Percentiles rank a stretch among this genome's conserved stretches.
Evolutionary conservation across 2,329 filamentous ascomycete genomes (phyloP).

Genomic region (Xylaria sp.): DNA sequence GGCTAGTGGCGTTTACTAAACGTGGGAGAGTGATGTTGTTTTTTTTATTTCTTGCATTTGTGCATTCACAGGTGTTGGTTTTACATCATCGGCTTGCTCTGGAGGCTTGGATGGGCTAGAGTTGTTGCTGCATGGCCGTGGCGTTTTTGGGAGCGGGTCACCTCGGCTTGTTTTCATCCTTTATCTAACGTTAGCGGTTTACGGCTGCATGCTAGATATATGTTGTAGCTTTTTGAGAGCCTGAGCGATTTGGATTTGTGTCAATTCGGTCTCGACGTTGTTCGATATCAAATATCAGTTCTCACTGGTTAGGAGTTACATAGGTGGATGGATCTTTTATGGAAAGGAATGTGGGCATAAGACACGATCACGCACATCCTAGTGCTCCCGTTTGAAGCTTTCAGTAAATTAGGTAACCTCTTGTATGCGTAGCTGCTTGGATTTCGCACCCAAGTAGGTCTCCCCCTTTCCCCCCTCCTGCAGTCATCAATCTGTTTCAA

Average conservation of each 20-base stretch:
- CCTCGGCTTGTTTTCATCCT: conserved; percentile 17
- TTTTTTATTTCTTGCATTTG: conserved; percentile 13
- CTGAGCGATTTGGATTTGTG: background rate
- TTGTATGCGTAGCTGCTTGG: no score
- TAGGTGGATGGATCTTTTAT: background rate
- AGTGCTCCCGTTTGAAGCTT: no score
- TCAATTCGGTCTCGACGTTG: conserved; percentile 1
- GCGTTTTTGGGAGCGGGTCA: conserved; percentile 38
- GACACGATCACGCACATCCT: no score
- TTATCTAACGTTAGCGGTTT: conserved; percentile 8
- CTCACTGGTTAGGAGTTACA: background rate
- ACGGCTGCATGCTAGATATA: conserved; percentile 6
- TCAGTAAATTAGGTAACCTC: no score
- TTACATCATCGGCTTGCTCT: conserved; percentile 17
- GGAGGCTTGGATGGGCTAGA: conserved; percentile 19
- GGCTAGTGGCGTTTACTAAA: conserved; percentile 35
- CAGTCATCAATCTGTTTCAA: background rate
- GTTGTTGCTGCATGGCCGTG: conserved; percentile 42
- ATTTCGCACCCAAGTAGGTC: no score
- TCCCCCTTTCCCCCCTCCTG: background rate
- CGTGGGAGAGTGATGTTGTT: conserved; percentile 1
- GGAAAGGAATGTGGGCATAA: background rate
- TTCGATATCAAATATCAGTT: conserved; percentile 1
- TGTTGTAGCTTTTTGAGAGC: conserved; percentile 10
- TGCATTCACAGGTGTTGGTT: conserved; percentile 36